These are phyloP conservation scores for Pseudozyma thailandica DNA, from an alignment of 1,284 basidiomycete species.

Conservation along the genomic window DNA sequence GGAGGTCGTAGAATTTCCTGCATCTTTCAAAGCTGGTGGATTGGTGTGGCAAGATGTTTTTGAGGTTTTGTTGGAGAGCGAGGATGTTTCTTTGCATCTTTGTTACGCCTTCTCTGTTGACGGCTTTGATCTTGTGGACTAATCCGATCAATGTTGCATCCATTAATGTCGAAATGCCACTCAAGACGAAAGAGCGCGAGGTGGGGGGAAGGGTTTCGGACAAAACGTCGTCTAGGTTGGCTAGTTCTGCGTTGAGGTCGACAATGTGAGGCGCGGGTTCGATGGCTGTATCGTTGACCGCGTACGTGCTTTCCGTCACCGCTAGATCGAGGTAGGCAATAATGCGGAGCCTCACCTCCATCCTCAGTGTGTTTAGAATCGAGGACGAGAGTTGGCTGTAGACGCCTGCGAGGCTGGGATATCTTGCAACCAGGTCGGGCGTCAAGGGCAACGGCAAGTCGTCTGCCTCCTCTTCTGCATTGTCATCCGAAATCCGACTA, in stretches of 20 bases:
- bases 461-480: background rate
- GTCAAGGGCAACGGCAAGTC: slow-evolving; percentile 52
- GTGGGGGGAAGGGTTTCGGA: slow-evolving; percentile 42
- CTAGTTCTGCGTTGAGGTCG: slow-evolving; percentile 85
- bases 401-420: slow-evolving; percentile 84
- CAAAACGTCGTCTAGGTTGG: slow-evolving; percentile 77
- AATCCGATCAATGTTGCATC: slow-evolving; percentile 83
- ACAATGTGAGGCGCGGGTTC: slow-evolving; percentile 91
- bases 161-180: slow-evolving; percentile 85
- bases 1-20: slow-evolving; percentile 78
- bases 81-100: slow-evolving; percentile 91
- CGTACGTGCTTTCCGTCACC: slow-evolving; percentile 75
- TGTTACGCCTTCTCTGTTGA: slow-evolving; percentile 82
- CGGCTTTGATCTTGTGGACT: slow-evolving; percentile 77
- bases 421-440: slow-evolving; percentile 34
- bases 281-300: slow-evolving; percentile 72
- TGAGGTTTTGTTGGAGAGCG: slow-evolving; percentile 90
- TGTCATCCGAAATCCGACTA: background rate
- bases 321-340: slow-evolving; percentile 84
- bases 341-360: slow-evolving; percentile 86
- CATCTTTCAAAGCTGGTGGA: slow-evolving; percentile 76
- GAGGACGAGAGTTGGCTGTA: slow-evolving; percentile 87
- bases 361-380: slow-evolving; percentile 86
- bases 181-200: slow-evolving; percentile 79
- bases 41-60: slow-evolving; percentile 69